Evolutionary conservation across 257 asterid species (phyloP).

Genomic region (Solanum appendiculatum): DNA sequence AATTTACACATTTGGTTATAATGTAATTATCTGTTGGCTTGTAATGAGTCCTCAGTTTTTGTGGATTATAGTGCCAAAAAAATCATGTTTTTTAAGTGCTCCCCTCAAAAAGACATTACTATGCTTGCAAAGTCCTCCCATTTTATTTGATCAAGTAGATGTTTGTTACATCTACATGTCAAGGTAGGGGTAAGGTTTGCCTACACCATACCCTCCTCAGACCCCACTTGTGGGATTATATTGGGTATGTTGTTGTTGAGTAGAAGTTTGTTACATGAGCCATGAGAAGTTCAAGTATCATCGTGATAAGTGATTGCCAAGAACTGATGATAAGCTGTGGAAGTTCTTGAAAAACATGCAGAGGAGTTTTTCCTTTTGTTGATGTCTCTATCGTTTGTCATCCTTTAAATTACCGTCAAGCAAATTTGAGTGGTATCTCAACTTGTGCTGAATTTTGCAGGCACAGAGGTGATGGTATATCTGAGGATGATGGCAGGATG

Average conservation of each 20-base stretch:
- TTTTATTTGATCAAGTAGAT: background rate
- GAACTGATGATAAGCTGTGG: background rate
- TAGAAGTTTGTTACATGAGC: background rate
- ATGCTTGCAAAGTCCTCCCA: background rate
- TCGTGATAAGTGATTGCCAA: background rate
- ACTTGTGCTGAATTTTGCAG: slow-evolving; percentile 24
- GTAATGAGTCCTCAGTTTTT: background rate
- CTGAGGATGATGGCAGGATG: slow-evolving; percentile 49
- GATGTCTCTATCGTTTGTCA: background rate
- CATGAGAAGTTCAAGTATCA: background rate
- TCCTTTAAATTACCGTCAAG: background rate
- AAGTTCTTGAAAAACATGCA: background rate
- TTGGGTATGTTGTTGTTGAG: background rate
- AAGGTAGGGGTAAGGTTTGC: background rate
- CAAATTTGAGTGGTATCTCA: background rate
- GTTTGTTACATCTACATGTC: background rate
- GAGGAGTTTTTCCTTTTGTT: background rate
- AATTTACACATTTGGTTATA: background rate
- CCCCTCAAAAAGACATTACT: background rate
- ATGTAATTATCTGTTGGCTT: background rate
- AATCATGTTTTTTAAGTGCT: background rate
- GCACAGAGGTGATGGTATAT: slow-evolving; percentile 59
- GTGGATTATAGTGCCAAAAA: background rate
- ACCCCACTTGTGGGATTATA: background rate
- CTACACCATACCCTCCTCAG: background rate